A percentile compares a stretch with the other conserved stretches of the same genome.
Conservation (phyloP, 768 basidiomycete genomes). For the Leccinum imitatum region DNA sequence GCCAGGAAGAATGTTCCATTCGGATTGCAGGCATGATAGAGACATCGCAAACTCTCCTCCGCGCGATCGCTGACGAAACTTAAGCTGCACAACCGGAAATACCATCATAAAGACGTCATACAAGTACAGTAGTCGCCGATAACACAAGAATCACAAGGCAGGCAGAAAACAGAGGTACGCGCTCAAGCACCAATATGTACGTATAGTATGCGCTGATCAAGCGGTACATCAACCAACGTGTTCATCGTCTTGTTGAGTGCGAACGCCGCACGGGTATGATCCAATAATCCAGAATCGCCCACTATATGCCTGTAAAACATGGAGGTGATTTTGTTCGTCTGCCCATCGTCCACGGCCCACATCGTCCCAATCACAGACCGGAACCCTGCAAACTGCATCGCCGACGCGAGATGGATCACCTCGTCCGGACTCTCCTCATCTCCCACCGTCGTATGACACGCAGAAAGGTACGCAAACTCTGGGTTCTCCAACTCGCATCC, state of each 20-base stretch:
- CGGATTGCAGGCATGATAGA: too few relatives aligned
- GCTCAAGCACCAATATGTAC: background rate
- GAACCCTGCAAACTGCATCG: background rate
- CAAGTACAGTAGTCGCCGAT: too few relatives aligned
- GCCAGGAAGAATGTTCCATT: too few relatives aligned
- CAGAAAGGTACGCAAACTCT: background rate
- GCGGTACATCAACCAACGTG: background rate
- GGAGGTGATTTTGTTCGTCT: background rate
- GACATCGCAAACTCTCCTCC: too few relatives aligned
- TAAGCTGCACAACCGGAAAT: too few relatives aligned
- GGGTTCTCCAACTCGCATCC: background rate
- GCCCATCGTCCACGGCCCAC: background rate
- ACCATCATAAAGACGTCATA: too few relatives aligned
- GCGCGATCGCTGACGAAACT: too few relatives aligned
- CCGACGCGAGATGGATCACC: background rate
- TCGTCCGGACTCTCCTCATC: background rate
- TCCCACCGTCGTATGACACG: background rate
- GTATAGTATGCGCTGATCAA: background rate
- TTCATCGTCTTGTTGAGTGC: background rate
- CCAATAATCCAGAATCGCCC: background rate
- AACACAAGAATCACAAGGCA: too few relatives aligned
- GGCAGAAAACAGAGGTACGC: background rate
- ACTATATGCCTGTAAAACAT: background rate
- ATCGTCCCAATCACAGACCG: background rate
- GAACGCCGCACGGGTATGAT: background rate